Evolutionary conservation across 768 basidiomycete species (phyloP).

Genomic region (Ephemerocybe angulata): DNA sequence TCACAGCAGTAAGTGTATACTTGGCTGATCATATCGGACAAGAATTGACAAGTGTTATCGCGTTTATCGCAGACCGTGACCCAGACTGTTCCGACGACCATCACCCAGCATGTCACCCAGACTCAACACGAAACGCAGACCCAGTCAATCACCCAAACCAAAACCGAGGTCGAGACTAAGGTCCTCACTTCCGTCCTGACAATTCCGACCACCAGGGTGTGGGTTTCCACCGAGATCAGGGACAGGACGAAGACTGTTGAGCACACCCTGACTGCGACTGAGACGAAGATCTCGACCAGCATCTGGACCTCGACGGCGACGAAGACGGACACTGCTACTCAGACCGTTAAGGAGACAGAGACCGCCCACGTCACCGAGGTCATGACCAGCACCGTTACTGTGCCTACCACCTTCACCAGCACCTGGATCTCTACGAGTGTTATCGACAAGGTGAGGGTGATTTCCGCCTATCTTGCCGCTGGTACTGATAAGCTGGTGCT

Average conservation of each 20-base stretch:
- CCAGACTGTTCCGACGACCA: conserved; percentile 40
- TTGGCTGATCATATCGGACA: no score
- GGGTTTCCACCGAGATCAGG: conserved; percentile 62
- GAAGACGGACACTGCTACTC: conserved; percentile 44
- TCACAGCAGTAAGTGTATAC: not conserved
- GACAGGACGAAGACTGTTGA: conserved; percentile 55
- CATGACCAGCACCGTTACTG: conserved; percentile 46
- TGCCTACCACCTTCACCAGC: conserved; percentile 56
- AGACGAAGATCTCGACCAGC: conserved; percentile 54
- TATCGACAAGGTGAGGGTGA: conserved; percentile 57
- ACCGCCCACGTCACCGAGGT: conserved; percentile 57
- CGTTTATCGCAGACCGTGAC: conserved; percentile 25
- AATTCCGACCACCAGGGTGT: conserved; percentile 61
- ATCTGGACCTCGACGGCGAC: conserved; percentile 50
- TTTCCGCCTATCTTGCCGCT: not conserved
- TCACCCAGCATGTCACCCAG: conserved; percentile 37
- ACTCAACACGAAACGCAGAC: conserved; percentile 36
- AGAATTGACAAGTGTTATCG: no score
- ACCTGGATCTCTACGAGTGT: conserved; percentile 52
- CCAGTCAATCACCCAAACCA: conserved; percentile 35
- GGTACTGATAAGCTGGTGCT: conserved; percentile 5
- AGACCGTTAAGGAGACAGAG: conserved; percentile 47
- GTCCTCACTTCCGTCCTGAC: conserved; percentile 51
- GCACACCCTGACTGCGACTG: conserved; percentile 60
- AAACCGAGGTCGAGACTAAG: conserved; percentile 36